A percentile compares a stretch with the other conserved stretches of the same genome.
Evolutionary conservation across 2,329 filamentous ascomycete species (phyloP).

Genomic region (Diplocarpon mali): DNA sequence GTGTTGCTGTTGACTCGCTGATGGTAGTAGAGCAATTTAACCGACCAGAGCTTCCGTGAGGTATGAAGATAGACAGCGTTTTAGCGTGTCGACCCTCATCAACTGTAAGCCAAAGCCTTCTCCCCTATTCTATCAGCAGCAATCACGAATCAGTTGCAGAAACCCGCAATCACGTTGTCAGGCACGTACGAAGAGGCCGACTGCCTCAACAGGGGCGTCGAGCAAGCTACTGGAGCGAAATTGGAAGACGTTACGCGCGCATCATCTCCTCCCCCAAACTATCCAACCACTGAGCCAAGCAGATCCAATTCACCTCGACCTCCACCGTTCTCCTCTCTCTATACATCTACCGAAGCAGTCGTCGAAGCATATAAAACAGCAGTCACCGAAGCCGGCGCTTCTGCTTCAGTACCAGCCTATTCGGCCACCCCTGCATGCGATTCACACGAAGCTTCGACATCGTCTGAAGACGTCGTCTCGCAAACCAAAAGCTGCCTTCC

Average conservation of each 20-base stretch:
- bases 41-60: background rate
- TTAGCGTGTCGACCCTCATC: background rate
- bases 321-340: constrained; percentile 52
- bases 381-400: constrained; percentile 29
- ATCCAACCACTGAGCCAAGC: constrained; percentile 42
- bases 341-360: constrained; percentile 31
- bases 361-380: constrained; percentile 29
- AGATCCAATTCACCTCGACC: constrained; percentile 34
- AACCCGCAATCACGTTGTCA: constrained; percentile 37
- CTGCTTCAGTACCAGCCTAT: constrained; percentile 42
- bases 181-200: constrained; percentile 31
- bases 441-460: constrained; percentile 21
- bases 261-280: constrained; percentile 47
- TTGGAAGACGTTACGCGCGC: constrained; percentile 28
- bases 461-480: constrained; percentile 35
- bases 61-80: no score
- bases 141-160: constrained; percentile 4
- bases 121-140: constrained; percentile 1
- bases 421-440: constrained; percentile 31
- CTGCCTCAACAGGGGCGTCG: constrained; percentile 29
- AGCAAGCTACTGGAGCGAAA: constrained; percentile 27
- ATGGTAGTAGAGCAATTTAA: constrained; percentile 1
- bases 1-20: no score
- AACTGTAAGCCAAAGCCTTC: constrained; percentile 2
- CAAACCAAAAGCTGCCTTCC: constrained; percentile 81